These are phyloP conservation scores for Vitis cinerea DNA, from an alignment of 164 flowering plant genomes.

Conservation along the genomic window DNA sequence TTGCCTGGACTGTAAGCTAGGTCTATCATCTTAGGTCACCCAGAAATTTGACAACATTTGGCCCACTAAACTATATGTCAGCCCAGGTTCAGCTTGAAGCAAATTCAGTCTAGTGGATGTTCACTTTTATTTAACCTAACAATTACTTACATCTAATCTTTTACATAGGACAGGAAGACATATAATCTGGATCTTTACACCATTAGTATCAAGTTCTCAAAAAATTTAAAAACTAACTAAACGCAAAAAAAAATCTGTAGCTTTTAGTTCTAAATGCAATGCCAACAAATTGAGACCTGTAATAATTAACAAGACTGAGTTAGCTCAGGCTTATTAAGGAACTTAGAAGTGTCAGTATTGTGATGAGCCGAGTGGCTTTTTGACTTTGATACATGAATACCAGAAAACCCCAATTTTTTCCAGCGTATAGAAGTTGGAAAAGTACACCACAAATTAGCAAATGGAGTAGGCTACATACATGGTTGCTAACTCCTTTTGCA, in stretches of 20 bases:
- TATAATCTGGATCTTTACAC: no score
- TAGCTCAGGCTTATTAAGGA: background rate
- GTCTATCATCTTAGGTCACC: background rate
- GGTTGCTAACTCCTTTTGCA: conserved; percentile 62
- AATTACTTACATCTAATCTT: background rate
- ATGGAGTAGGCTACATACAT: conserved; percentile 39
- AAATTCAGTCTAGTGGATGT: background rate
- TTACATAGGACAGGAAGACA: no score
- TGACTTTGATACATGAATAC: background rate
- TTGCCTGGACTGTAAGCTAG: background rate
- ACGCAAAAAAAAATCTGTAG: background rate
- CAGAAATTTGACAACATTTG: background rate
- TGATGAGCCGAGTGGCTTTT: background rate
- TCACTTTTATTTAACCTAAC: background rate
- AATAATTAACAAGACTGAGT: background rate
- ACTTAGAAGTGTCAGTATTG: background rate
- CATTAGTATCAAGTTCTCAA: background rate
- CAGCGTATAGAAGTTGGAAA: background rate
- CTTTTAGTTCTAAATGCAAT: background rate
- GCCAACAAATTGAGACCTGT: background rate
- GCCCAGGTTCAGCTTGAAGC: background rate
- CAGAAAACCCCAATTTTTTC: background rate
- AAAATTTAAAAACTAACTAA: background rate
- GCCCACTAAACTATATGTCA: background rate
- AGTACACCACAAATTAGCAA: background rate